Evolutionary conservation across 2,329 filamentous ascomycete species (phyloP), one percentile per base, ranked within the genome.

Genomic region (Taxawa tesnikishii): DNA sequence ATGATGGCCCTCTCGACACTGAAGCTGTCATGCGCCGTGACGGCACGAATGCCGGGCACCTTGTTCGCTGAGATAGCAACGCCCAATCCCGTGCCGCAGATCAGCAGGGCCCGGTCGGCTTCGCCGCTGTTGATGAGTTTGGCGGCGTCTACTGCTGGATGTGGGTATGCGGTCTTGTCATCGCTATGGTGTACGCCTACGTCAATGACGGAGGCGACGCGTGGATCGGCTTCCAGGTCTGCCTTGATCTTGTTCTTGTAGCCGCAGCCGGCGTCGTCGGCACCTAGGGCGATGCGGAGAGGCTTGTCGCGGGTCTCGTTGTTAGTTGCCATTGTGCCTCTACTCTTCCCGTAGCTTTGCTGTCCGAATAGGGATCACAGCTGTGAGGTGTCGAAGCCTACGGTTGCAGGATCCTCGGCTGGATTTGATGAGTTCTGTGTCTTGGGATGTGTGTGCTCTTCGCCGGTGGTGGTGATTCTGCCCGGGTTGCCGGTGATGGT

Each of bases 11-110:
- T 63, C 67, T 92, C 83, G 5, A 92, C 82, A 34, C 71, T 78
- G 63, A 87, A 93, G 43, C 75, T 78, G 53, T 92, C 84, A 54
- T 93, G 84, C 1, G 84, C 84, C 4, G 83, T 92, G 12, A 92
- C 84, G n/a, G 84, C 84, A 15, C 83, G 67, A 39, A 92, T 74
- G 5, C 83, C 83, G 35, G 75, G 78, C 42, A 92, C 75, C 57
- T 92, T 92, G 67, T 92, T 92, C 43, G 84, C 84, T n/a, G 73
- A 63, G 51, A 92, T 92, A 46, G 84, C 83, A 6, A 93, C 84
- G 13, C 84, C 84, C 6, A 93, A 69, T 0, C 84, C 84, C 0
- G 84, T 92, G 3, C 84, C 83, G 60, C 83, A 92, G 61, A 92
- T 83, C 26, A 85, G 62, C 23, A 92, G 65, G 0, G 82, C 83